Conservation (phyloP, 345 rosid species). For the Jatropha curcas region DNA sequence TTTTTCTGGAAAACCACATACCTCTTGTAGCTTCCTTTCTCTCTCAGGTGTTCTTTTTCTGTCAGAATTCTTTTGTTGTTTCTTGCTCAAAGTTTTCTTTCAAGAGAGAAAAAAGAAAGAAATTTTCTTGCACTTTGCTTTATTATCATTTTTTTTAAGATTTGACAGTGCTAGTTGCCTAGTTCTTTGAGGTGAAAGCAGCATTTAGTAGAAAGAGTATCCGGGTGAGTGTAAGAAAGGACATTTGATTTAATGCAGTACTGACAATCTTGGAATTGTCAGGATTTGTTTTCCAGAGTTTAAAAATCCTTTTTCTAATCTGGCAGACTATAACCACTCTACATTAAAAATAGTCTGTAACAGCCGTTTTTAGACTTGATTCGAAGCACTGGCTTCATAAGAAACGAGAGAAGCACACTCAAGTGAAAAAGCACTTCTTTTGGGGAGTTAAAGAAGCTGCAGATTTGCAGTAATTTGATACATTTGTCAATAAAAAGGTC, state of each 20-base stretch:
- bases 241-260: conserved; percentile 20
- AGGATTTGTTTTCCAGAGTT: neutral
- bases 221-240: neutral
- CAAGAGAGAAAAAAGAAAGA: too few relatives aligned
- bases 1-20: too few relatives aligned
- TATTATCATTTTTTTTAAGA: neutral
- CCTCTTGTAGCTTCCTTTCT: neutral
- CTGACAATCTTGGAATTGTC: conserved; percentile 18
- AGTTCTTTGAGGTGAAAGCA: neutral
- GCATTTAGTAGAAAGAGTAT: neutral
- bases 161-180: neutral
- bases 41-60: conserved; percentile 10
- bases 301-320: neutral
- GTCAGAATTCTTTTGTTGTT: conserved; percentile 16
- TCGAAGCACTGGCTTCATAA: conserved; percentile 9
- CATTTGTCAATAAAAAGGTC: conserved; percentile 32
- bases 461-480: conserved; percentile 12
- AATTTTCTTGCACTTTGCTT: neutral
- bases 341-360: conserved; percentile 15
- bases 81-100: conserved; percentile 13
- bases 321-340: conserved; percentile 1
- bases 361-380: conserved; percentile 11
- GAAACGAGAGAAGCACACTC: conserved; percentile 21
- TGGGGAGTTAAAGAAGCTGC: conserved; percentile 21
- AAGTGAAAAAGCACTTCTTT: conserved; percentile 16